Conservation (phyloP, 2,329 filamentous ascomycete species). For the Clonostachys byssicola region DNA sequence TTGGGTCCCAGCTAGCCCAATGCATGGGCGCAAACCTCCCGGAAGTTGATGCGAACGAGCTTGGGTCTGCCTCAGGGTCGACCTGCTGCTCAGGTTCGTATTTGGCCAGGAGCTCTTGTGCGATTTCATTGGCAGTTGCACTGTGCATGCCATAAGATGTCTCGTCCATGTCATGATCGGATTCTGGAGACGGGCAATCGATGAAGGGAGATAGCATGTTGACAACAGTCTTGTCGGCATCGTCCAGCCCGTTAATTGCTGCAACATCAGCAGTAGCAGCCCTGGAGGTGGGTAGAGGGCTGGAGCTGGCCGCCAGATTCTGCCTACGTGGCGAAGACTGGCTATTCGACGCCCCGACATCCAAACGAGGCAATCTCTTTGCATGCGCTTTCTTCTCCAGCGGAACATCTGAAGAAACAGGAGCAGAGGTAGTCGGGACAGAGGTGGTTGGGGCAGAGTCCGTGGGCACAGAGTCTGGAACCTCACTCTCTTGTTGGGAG, state of each 20-base stretch:
- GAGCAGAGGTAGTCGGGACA: neutral
- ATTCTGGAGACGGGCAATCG: slow-evolving; percentile 35
- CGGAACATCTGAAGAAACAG: neutral
- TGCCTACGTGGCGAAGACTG: no score
- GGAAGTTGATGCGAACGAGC: no score
- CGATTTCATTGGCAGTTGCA: slow-evolving; percentile 41
- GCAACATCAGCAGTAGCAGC: neutral
- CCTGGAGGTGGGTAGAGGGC: slow-evolving; percentile 4
- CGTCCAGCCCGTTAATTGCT: slow-evolving; percentile 13
- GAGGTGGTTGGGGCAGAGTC: neutral
- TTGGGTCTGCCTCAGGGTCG: no score
- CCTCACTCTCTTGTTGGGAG: no score
- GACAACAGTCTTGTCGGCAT: slow-evolving; percentile 33
- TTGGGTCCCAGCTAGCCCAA: neutral
- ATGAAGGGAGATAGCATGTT: slow-evolving; percentile 46
- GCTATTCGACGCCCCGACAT: no score
- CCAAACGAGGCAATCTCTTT: no score
- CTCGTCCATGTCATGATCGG: slow-evolving; percentile 25
- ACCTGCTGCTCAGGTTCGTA: neutral
- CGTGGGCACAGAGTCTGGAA: no score
- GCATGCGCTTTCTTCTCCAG: slow-evolving; percentile 2
- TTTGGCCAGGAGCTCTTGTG: slow-evolving; percentile 2
- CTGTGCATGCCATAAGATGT: slow-evolving; percentile 53
- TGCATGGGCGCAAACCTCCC: no score
- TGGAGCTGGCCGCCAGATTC: no score